Conservation (phyloP, 2,329 filamentous ascomycete species). For the Nannizziopsis barbatae region DNA sequence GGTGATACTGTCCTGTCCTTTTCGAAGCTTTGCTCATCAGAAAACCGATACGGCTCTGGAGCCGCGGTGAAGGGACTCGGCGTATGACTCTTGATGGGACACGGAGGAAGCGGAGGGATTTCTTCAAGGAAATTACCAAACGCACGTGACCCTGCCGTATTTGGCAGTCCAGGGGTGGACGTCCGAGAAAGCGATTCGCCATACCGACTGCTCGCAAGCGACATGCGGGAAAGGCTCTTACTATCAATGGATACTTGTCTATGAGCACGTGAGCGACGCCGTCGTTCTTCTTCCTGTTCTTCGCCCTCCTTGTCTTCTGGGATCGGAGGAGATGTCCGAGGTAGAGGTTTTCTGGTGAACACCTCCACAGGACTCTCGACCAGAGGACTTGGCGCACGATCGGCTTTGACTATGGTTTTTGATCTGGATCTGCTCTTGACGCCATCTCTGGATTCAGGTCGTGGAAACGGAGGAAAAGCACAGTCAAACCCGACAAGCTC, state of each 20-base stretch:
- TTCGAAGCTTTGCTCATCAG: slow-evolving; percentile 11
- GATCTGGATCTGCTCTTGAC: slow-evolving; percentile 6
- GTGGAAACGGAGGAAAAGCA: slow-evolving; percentile 45
- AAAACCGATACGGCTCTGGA: slow-evolving; percentile 11
- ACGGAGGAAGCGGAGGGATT: slow-evolving; percentile 15
- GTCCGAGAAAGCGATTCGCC: slow-evolving; percentile 3
- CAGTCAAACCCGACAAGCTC: slow-evolving; percentile 41
- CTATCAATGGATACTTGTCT: slow-evolving; percentile 16
- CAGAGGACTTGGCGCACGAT: neutral
- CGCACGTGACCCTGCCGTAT: neutral
- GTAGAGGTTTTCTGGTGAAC: neutral
- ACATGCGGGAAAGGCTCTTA: slow-evolving; percentile 15
- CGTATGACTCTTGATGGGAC: slow-evolving; percentile 12
- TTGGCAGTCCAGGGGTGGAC: slow-evolving; percentile 11
- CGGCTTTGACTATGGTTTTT: slow-evolving; percentile 4
- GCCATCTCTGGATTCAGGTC: slow-evolving; percentile 25
- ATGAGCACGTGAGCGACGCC: slow-evolving; percentile 9
- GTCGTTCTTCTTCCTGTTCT: slow-evolving; percentile 4
- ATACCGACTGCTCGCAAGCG: slow-evolving; percentile 13
- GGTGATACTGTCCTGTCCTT: slow-evolving; percentile 30
- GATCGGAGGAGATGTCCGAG: neutral
- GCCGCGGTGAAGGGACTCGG: slow-evolving; percentile 8
- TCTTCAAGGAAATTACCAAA: slow-evolving; percentile 13
- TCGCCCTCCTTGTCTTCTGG: neutral
- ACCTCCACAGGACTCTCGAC: neutral